Evolutionary conservation across 1,284 basidiomycete genomes (phyloP), one percentile per base, ranked within the genome.

Genomic region (Cutaneotrichosporon sp.): DNA sequence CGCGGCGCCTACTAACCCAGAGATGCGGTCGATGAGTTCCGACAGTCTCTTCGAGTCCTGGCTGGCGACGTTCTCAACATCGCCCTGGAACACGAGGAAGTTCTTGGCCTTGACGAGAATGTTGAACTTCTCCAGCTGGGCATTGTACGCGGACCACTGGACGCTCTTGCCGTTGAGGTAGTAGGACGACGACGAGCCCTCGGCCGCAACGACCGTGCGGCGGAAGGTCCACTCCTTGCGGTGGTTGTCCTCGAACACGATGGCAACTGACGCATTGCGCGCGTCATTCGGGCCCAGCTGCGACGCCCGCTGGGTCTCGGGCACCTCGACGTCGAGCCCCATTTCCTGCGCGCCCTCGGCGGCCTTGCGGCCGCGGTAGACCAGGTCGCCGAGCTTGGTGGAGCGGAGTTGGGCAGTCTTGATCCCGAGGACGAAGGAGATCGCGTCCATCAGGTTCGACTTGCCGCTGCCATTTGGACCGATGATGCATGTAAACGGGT

Each of bases 391-490:
- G 29, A 98, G 80, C 65, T 97, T 92, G 46, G 88, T 90, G 64
- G 88, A 91, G 41, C 96, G 82, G 20, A 99, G 81, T 64, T 97
- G 91, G 1, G 86, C 87, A 51, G 88, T 91, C 77, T 93, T 91
- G 43, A 98, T 88, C 27, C 96, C 94, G 9, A 99, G 84, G 5
- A 98, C 96, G 71, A 98, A 98, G 3, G 96, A 98, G 63, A 99
- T 97, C 51, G 96, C 96, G 72, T 99, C 96, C 96, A 98, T 98
- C 59, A 98, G 83, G 72, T 99, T 99, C 31, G 90, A 94, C 74
- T 99, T 98, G 60, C 96, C 96, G 4, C 93, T 92, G 11, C 96
- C 96, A 85, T 99, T 98, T 39, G 96, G 94, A 22, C 96, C 96
- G 64, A 97, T 97, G 61, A 97, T 83, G 16, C 90, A 93, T 0